phyloP scores from a whole-genome alignment of 805 yeast species.

The Kodamaea jinghongensis region DNA sequence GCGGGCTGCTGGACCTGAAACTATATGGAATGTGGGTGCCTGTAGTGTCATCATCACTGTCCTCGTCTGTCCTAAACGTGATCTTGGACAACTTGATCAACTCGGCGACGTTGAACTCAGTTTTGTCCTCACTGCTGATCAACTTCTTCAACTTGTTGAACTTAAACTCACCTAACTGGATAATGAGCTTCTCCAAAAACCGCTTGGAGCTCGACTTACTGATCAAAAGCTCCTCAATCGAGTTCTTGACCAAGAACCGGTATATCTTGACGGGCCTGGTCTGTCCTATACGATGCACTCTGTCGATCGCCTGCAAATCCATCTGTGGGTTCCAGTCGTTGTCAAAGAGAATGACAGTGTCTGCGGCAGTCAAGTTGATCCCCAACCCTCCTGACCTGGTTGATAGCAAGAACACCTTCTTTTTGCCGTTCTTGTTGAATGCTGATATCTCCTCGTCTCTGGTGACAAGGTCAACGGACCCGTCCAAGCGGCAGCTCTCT shows the following conservation, averaged over 20 bases:
- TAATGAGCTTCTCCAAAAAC: conserved; percentile 68
- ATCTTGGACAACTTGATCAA: conserved; percentile 10
- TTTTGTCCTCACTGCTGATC: conserved; percentile 16
- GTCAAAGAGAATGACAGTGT: conserved; percentile 85
- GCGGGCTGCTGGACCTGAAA: too few species aligned
- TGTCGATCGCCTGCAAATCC: conserved; percentile 93
- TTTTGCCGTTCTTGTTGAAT: conserved; percentile 36
- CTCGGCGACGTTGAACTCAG: conserved; percentile 15
- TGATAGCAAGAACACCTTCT: conserved; percentile 65
- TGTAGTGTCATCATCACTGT: not conserved
- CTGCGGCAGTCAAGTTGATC: conserved; percentile 80
- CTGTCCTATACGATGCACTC: conserved; percentile 94
- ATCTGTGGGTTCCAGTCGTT: conserved; percentile 98
- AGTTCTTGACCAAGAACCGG: conserved; percentile 70
- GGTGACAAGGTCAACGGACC: conserved; percentile 61
- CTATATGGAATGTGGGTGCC: too few species aligned
- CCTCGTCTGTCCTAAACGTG: conserved; percentile 7
- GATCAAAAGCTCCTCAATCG: conserved; percentile 80
- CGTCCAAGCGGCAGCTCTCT: conserved; percentile 66
- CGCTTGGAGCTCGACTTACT: conserved; percentile 79
- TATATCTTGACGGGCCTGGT: conserved; percentile 76
- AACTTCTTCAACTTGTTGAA: conserved; percentile 25
- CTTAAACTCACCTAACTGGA: conserved; percentile 39
- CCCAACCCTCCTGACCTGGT: conserved; percentile 97
- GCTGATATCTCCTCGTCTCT: conserved; percentile 60